phyloP scores from a whole-genome alignment of 2,329 filamentous ascomycete species.

The Cordyceps tenuipes region DNA sequence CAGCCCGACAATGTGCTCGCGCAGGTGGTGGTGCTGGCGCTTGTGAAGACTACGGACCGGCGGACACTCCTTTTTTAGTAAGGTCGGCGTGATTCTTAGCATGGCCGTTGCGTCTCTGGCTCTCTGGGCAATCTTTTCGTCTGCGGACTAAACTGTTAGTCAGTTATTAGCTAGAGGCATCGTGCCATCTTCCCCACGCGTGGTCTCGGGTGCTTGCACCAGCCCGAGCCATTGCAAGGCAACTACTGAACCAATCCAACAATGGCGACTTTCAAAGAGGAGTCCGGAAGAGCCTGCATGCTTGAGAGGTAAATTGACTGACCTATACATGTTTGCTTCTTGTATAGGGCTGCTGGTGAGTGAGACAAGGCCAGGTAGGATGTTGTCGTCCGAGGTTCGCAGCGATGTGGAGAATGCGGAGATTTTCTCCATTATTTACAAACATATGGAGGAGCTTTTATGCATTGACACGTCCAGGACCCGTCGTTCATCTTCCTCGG shows the following conservation, averaged over 20 bases:
- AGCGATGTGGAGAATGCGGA: not conserved
- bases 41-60: not conserved
- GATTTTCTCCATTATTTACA: not conserved
- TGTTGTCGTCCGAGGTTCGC: too few relatives aligned
- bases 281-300: not conserved
- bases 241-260: not conserved
- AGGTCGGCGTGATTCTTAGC: not conserved
- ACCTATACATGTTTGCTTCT: not conserved
- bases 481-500: not conserved
- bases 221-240: not conserved
- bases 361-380: too few relatives aligned
- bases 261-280: not conserved
- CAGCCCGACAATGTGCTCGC: not conserved
- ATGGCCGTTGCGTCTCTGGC: not conserved
- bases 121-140: not conserved
- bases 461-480: not conserved
- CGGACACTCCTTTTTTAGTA: conserved; percentile 1
- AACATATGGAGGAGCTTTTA: not conserved
- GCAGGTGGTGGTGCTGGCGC: too few relatives aligned
- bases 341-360: not conserved
- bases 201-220: not conserved
- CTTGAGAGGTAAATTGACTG: not conserved
- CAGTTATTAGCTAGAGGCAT: not conserved
- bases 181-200: not conserved
- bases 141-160: not conserved